Evolutionary conservation across 2,329 filamentous ascomycete species (phyloP), one percentile per base, ranked within the genome.

Genomic region (Colletotrichum kahawae): DNA sequence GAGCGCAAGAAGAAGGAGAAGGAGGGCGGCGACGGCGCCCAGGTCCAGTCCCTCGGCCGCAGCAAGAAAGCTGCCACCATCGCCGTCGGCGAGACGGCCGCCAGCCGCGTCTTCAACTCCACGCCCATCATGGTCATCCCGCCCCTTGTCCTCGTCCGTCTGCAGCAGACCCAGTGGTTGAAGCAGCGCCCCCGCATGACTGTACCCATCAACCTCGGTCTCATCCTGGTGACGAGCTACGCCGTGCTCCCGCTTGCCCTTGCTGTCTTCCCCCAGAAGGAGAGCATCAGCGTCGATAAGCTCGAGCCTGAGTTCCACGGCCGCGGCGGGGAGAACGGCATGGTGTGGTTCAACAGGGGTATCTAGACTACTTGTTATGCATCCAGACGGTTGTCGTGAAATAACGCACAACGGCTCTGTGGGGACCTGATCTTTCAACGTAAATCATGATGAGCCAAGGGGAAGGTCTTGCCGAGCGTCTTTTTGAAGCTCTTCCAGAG

Each of bases 51-150:
- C 74, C 87, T 99, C 43, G 97, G 97, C 78, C 96, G 95, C 89
- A 96, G 93, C 83, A 94, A 93, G 83, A 95, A 93, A 82, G 97
- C 97, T 2, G 97, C 97, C 13, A 94, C 93, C 33, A 85, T 98
- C 24, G 97, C 97, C 13, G 97, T 99, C 2, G 94, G 93, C 76
- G 96, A 99, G 88, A 99, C 97, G 63, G 97, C 97, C 4, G 87
- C 97, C 60, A 97, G 94, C 79, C 92, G 97, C 75, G 96, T 98
- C 75, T 89, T 98, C 80, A 99, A 98, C 85, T 94, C 95, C 76
- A 97, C 95, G 14, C 97, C 97, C 13, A 97, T 99, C 86, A 99
- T 99, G 97, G 95, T 98, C 16, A 88, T 99, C 60, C 97, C 97
- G 56, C 95, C 97, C 27, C 88, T 99, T 82, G 86, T 97, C 29